These are phyloP conservation scores for Termitomyces titanicus DNA, from an alignment of 768 basidiomycete species.

Conservation along the genomic window DNA sequence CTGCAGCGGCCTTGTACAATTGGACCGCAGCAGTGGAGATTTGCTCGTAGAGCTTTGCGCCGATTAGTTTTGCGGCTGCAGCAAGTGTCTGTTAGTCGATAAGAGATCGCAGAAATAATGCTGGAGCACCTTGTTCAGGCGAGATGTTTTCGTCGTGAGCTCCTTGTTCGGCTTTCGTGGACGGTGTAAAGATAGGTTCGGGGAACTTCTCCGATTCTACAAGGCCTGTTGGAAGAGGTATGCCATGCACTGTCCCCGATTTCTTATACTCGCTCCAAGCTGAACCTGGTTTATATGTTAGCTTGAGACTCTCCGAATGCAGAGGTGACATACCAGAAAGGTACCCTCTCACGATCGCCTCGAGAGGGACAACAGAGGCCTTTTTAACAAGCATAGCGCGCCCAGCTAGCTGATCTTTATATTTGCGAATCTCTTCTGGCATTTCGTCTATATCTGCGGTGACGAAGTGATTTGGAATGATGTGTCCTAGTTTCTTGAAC, in stretches of 20 bases:
- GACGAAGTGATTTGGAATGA: slow-evolving; percentile 90
- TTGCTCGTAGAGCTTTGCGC: slow-evolving; percentile 55
- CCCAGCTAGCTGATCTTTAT: slow-evolving; percentile 75
- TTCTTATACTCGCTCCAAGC: slow-evolving; percentile 95
- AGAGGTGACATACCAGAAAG: slow-evolving; percentile 64
- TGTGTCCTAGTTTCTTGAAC: slow-evolving; percentile 77
- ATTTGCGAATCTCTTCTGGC: slow-evolving; percentile 73
- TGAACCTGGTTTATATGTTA: slow-evolving; percentile 58
- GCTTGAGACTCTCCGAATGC: background rate
- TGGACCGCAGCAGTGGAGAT: slow-evolving; percentile 59
- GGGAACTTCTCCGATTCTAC: slow-evolving; percentile 84
- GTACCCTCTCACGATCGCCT: slow-evolving; percentile 96
- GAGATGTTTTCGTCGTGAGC: slow-evolving; percentile 96
- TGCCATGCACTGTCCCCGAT: slow-evolving; percentile 84
- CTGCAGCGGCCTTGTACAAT: slow-evolving; percentile 73
- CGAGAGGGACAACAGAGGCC: slow-evolving; percentile 85
- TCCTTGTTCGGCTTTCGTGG: slow-evolving; percentile 94
- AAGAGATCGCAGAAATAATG: background rate
- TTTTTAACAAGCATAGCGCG: slow-evolving; percentile 89
- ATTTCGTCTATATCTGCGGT: slow-evolving; percentile 75
- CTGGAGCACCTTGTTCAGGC: slow-evolving; percentile 61
- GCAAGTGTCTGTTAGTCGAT: background rate
- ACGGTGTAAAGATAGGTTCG: slow-evolving; percentile 89
- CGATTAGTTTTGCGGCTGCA: slow-evolving; percentile 63
- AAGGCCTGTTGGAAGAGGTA: slow-evolving; percentile 68